Conservation (phyloP, 495 filamentous ascomycete genomes). For the Mycothermus thermophilus region DNA sequence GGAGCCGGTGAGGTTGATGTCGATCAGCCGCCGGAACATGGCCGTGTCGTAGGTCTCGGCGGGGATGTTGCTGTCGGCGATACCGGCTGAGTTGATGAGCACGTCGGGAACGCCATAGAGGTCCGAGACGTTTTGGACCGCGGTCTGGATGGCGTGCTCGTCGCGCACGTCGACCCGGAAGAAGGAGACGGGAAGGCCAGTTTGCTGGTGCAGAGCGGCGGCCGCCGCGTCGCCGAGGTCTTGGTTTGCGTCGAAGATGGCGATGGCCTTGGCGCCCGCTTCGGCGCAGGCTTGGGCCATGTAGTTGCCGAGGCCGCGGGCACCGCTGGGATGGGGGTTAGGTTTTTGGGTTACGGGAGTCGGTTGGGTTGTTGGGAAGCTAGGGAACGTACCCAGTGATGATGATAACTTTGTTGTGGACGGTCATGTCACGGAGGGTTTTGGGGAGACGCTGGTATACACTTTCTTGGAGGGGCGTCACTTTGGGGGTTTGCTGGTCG, state of each 20-base stretch:
- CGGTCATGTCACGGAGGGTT: conserved; percentile 49
- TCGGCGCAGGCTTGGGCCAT: conserved; percentile 66
- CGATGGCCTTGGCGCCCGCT: conserved; percentile 55
- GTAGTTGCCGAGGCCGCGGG: conserved; percentile 59
- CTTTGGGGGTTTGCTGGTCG: conserved; percentile 17
- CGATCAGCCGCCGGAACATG: conserved; percentile 58
- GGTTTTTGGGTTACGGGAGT: background rate
- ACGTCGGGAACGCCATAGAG: conserved; percentile 56
- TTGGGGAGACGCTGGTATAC: conserved; percentile 38
- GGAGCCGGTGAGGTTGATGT: conserved; percentile 63
- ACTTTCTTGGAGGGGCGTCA: conserved; percentile 30
- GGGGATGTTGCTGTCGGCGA: conserved; percentile 53
- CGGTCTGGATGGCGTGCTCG: conserved; percentile 42
- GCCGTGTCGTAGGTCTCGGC: conserved; percentile 44
- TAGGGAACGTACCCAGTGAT: conserved; percentile 49
- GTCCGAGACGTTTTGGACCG: conserved; percentile 44
- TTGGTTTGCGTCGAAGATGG: conserved; percentile 61
- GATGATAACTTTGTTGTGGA: conserved; percentile 54
- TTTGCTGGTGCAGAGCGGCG: conserved; percentile 49
- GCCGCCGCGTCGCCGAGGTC: conserved; percentile 56
- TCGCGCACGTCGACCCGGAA: conserved; percentile 69
- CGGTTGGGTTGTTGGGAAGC: background rate
- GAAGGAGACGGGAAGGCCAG: conserved; percentile 57
- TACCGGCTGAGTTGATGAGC: conserved; percentile 71
- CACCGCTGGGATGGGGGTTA: conserved; percentile 41